phyloP scores from a whole-genome alignment of 768 basidiomycete species.

The Tricholoma furcatifolium region DNA sequence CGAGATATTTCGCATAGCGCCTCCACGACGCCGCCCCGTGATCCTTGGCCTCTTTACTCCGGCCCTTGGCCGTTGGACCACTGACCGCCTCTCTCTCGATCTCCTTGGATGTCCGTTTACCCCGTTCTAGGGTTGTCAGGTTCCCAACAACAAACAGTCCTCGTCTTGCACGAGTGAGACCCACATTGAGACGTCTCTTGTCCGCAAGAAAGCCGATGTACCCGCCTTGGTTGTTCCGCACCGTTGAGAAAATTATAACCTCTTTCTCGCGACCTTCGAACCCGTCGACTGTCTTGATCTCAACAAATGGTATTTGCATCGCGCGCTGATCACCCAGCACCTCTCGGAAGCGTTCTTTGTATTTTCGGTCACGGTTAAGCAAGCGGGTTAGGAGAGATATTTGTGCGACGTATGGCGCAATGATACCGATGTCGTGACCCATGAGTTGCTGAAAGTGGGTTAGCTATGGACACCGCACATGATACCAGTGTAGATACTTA shows the following conservation, averaged over 20 bases:
- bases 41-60: conserved; percentile 22
- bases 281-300: conserved; percentile 92
- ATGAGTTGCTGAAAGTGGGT: conserved; percentile 44
- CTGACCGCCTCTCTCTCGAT: conserved; percentile 13
- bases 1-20: conserved; percentile 58
- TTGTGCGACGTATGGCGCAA: conserved; percentile 90
- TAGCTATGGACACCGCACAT: conserved; percentile 10
- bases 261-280: conserved; percentile 95
- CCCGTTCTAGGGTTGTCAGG: conserved; percentile 57
- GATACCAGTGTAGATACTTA: conserved; percentile 32
- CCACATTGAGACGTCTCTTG: conserved; percentile 83
- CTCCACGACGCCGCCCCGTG: conserved; percentile 58
- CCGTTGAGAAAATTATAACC: conserved; percentile 89
- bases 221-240: conserved; percentile 75
- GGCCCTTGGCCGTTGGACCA: not conserved
- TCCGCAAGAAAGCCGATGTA: conserved; percentile 90
- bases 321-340: conserved; percentile 67
- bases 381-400: conserved; percentile 72
- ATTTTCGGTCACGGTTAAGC: conserved; percentile 54
- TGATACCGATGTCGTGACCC: conserved; percentile 85
- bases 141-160: conserved; percentile 83
- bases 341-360: conserved; percentile 50
- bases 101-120: conserved; percentile 31
- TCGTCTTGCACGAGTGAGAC: conserved; percentile 83
- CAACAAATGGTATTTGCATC: conserved; percentile 64